Base-by-base conservation (phyloP, 2,329 filamentous ascomycete species). In the Phoma sp. region DNA sequence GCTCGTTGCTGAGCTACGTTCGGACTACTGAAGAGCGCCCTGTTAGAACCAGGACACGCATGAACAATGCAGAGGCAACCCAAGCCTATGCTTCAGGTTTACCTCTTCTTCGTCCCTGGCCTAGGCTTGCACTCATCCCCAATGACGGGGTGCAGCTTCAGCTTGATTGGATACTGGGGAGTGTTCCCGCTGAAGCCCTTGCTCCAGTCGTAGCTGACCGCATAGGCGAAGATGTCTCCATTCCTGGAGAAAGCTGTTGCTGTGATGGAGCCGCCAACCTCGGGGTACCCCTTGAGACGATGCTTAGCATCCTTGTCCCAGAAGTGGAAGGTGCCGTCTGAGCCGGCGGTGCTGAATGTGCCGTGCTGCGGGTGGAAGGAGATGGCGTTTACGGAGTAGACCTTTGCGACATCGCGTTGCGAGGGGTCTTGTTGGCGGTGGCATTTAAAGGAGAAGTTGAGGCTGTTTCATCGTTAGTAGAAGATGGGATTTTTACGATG, bases 381-480 rank as follows among this genome's bases (percentile, higher is more conserved):
- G 76, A 99, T 99, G 65, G 92, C 89, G 79, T 99, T 99, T 72
- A 99, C 92, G 1, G 92, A 88, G 81, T 93, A 95, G 66, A 98
- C 95, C 71, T 93, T 95, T 66, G 90, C 91, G 61, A 89, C 80
- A 76, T 92, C 93, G 55, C 78, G 77, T 39, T 76, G 66, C 47
- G 74, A 77, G 52, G 86, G 79, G 1, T 90, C 86, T 5, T 86
- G 85, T 67, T 96, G 91, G 54, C 95, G 92, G 76, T 99, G 95
- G 78, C 95, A 99, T 78, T 98, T 98, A 87, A 99, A 99, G 34
- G 92, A 96, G 82, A 99, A 99, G 81, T 99, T 98, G 70, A 88
- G 90, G 60, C 75, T 77, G 23, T 4, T n/a, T 20, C 2, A 4
- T 7, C 5, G 55, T 69, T 64, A 67, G 25, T 33, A 37, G 25